Evolutionary conservation across 345 rosid species (phyloP).

Genomic region (Camelina sativa): DNA sequence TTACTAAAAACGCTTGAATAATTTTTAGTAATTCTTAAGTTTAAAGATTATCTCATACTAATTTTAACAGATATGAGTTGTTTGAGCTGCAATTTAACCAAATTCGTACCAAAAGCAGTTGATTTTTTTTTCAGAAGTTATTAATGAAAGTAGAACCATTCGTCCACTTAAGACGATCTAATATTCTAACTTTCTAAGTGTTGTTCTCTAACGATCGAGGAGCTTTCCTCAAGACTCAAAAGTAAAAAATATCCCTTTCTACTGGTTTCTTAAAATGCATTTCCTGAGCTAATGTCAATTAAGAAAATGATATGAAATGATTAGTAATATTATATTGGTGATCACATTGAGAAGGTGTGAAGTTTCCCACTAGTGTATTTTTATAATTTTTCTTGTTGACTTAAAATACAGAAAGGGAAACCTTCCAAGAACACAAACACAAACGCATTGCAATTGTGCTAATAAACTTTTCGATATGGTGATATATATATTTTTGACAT

Average conservation of each 20-base stretch:
- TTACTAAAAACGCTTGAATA: too few relatives aligned
- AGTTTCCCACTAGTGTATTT: conserved; percentile 30
- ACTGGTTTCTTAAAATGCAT: not conserved
- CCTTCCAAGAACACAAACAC: conserved; percentile 12
- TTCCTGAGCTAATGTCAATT: not conserved
- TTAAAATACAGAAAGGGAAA: conserved; percentile 12
- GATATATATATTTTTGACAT: conserved; percentile 34
- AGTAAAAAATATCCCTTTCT: not conserved
- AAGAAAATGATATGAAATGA: conserved; percentile 10
- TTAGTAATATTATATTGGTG: conserved; percentile 4
- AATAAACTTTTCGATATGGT: conserved; percentile 27
- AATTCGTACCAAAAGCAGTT: too few relatives aligned
- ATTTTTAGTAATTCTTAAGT: too few relatives aligned
- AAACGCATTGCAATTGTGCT: conserved; percentile 18
- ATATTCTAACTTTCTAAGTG: not conserved
- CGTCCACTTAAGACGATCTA: not conserved
- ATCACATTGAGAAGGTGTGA: conserved; percentile 17
- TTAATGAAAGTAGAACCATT: not conserved
- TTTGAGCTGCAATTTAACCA: too few relatives aligned
- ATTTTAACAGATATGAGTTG: too few relatives aligned
- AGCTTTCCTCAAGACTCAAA: conserved; percentile 8
- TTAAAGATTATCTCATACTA: too few relatives aligned
- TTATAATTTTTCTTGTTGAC: conserved; percentile 23
- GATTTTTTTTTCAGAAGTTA: too few relatives aligned
- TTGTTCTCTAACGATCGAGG: not conserved